Evolutionary conservation across 805 yeast species (phyloP).

Genomic region (Kazachstania psychrophila): DNA sequence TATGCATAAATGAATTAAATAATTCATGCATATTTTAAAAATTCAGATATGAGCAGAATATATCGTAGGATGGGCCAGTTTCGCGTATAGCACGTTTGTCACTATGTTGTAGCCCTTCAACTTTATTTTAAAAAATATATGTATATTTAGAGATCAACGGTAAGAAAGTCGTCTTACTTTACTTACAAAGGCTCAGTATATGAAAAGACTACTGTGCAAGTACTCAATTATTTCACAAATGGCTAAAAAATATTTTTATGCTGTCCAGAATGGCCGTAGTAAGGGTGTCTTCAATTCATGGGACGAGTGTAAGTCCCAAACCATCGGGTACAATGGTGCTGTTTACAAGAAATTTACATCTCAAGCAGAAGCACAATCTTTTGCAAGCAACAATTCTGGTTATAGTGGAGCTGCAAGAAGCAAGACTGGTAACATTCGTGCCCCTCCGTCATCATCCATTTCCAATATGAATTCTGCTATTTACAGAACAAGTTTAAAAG

Average conservation of each 20-base stretch:
- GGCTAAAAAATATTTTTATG: constrained; percentile 34
- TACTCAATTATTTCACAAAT: constrained; percentile 8
- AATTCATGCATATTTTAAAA: too few relatives aligned
- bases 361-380: constrained; percentile 40
- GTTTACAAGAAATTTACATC: constrained; percentile 46
- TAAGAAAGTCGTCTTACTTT: too few relatives aligned
- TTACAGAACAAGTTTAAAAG: too few relatives aligned
- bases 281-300: constrained; percentile 54
- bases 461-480: too few relatives aligned
- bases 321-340: constrained; percentile 49
- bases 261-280: constrained; percentile 44
- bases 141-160: too few relatives aligned
- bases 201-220: too few relatives aligned
- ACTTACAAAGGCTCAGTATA: too few relatives aligned
- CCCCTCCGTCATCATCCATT: too few relatives aligned
- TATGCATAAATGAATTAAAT: background rate
- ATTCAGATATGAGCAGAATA: background rate
- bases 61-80: background rate
- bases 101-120: background rate
- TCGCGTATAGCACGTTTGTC: background rate
- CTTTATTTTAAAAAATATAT: too few relatives aligned
- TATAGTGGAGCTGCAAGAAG: background rate
- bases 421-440: too few relatives aligned
- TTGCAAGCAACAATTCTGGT: constrained; percentile 13
- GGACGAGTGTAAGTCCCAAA: constrained; percentile 46